phyloP scores from a whole-genome alignment of 2,329 filamentous ascomycete genomes.

The Colletotrichum tabaci region DNA sequence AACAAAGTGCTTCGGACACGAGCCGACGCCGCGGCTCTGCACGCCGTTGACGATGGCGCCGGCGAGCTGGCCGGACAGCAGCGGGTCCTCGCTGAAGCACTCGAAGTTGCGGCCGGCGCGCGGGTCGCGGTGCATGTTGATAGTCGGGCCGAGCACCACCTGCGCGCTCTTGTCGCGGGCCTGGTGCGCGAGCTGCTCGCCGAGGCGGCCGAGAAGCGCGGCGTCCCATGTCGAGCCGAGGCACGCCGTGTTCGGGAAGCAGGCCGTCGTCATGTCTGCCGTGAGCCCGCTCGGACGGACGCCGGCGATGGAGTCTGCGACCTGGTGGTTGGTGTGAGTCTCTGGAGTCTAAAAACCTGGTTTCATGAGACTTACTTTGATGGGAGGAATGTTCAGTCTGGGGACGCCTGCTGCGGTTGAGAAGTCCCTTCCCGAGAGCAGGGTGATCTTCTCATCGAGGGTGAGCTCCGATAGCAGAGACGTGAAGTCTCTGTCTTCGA shows the following conservation, averaged over 20 bases:
- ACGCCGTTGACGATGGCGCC: slow-evolving; percentile 57
- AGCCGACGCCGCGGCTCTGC: slow-evolving; percentile 53
- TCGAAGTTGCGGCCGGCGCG: slow-evolving; percentile 61
- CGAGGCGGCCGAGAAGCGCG: slow-evolving; percentile 37
- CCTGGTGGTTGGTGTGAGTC: slow-evolving; percentile 19
- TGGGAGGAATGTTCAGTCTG: slow-evolving; percentile 40
- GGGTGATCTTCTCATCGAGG: slow-evolving; percentile 37
- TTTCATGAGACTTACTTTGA: slow-evolving; percentile 14
- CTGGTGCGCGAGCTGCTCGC: slow-evolving; percentile 41
- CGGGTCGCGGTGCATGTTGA: slow-evolving; percentile 61
- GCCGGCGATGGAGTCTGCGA: slow-evolving; percentile 42
- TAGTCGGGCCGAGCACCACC: slow-evolving; percentile 76
- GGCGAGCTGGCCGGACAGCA: slow-evolving; percentile 58
- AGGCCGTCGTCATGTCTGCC: slow-evolving; percentile 40
- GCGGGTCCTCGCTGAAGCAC: slow-evolving; percentile 60
- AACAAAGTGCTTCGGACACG: slow-evolving; percentile 58
- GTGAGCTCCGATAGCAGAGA: slow-evolving; percentile 30
- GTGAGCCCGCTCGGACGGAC: slow-evolving; percentile 39
- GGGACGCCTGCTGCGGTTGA: slow-evolving; percentile 40
- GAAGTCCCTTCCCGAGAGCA: slow-evolving; percentile 41
- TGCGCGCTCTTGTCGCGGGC: slow-evolving; percentile 74
- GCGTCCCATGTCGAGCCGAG: slow-evolving; percentile 44
- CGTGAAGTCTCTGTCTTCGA: slow-evolving; percentile 32
- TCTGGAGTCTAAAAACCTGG: background rate
- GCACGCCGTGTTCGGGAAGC: slow-evolving; percentile 43